These are phyloP conservation scores for Waitea zeae DNA, from an alignment of 1,284 basidiomycete genomes.

Conservation along the genomic window DNA sequence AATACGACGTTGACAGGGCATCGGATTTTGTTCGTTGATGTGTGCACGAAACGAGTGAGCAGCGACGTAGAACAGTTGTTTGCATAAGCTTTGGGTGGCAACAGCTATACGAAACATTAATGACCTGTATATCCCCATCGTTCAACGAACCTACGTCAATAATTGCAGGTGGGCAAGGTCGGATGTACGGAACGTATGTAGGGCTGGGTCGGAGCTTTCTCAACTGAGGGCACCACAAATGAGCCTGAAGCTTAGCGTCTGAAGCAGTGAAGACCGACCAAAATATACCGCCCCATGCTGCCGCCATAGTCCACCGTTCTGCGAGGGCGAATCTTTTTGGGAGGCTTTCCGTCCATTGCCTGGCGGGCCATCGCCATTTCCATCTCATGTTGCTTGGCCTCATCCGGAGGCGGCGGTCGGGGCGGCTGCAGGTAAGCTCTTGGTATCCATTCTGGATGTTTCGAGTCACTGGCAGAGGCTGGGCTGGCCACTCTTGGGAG, in stretches of 20 bases:
- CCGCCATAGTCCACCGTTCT: slow-evolving; percentile 92
- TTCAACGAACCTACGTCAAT: slow-evolving; percentile 44
- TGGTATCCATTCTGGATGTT: slow-evolving; percentile 24
- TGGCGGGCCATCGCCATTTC: slow-evolving; percentile 60
- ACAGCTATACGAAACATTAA: slow-evolving; percentile 36
- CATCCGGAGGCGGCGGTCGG: slow-evolving; percentile 62
- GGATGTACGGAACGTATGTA: slow-evolving; percentile 56
- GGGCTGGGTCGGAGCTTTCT: slow-evolving; percentile 61
- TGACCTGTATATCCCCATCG: too few species aligned
- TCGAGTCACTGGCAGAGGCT: background rate
- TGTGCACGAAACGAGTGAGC: slow-evolving; percentile 93
- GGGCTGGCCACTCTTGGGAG: background rate
- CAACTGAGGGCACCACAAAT: slow-evolving; percentile 27
- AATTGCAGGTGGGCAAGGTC: slow-evolving; percentile 71
- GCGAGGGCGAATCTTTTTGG: slow-evolving; percentile 84
- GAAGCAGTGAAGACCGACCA: slow-evolving; percentile 37
- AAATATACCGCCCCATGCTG: slow-evolving; percentile 64
- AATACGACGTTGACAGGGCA: slow-evolving; percentile 93
- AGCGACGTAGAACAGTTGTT: slow-evolving; percentile 82
- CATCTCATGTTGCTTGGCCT: slow-evolving; percentile 53
- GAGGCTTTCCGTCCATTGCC: slow-evolving; percentile 51
- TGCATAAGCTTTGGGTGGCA: slow-evolving; percentile 83
- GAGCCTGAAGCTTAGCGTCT: slow-evolving; percentile 3
- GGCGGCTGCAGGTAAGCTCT: slow-evolving; percentile 24
- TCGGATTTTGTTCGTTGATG: slow-evolving; percentile 95